These are phyloP conservation scores for Lactarius hatsudake DNA, from an alignment of 768 basidiomycete genomes.

Conservation along the genomic window DNA sequence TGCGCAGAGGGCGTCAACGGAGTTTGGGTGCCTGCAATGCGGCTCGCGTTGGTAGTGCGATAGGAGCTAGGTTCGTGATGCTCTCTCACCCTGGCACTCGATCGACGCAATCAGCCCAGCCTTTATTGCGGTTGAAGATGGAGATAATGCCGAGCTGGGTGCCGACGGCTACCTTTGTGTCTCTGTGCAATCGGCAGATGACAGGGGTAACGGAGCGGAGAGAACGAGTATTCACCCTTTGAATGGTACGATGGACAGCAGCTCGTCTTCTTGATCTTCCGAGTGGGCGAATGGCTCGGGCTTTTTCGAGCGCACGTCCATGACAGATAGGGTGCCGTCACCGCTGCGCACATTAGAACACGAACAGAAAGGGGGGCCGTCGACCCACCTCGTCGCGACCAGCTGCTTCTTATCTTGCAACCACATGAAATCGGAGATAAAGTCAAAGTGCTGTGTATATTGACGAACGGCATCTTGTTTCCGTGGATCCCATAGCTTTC, in stretches of 20 bases:
- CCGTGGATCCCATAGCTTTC: constrained; percentile 87
- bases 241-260: constrained; percentile 82
- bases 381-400: constrained; percentile 79
- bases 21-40: constrained; percentile 76
- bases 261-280: constrained; percentile 94
- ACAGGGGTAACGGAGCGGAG: background rate
- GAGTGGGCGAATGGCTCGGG: constrained; percentile 76
- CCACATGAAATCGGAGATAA: constrained; percentile 91
- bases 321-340: constrained; percentile 89
- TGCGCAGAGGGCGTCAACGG: constrained; percentile 81
- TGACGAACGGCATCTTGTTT: constrained; percentile 57
- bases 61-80: constrained; percentile 12
- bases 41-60: constrained; percentile 1
- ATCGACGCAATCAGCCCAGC: constrained; percentile 92
- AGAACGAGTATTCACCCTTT: constrained; percentile 54
- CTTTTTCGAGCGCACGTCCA: constrained; percentile 85
- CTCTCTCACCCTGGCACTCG: constrained; percentile 73
- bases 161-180: constrained; percentile 81
- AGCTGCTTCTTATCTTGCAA: constrained; percentile 69
- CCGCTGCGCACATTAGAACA: constrained; percentile 43
- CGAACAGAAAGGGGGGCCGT: background rate
- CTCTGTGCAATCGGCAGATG: constrained; percentile 39
- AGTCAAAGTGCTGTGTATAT: constrained; percentile 90
- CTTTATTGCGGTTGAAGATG: constrained; percentile 82
- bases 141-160: constrained; percentile 88